Base-by-base conservation (phyloP, 2,329 filamentous ascomycete genomes). In the Malbranchea zuffiana region DNA sequence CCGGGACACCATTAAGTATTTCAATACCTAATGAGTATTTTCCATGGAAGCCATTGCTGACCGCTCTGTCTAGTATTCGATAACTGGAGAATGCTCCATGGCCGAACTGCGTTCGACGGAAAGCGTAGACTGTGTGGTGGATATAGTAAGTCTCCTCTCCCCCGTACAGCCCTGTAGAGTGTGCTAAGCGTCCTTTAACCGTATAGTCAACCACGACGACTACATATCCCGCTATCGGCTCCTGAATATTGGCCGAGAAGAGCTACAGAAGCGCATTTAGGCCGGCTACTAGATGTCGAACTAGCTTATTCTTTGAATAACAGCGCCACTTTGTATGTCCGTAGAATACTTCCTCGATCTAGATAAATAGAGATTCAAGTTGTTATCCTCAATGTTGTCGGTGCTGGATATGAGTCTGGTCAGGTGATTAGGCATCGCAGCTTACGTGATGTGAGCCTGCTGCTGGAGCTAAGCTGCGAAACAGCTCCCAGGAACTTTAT, bases 81-180 rank as follows among this genome's bases (percentile, higher is more conserved):
- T 55, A 96, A 98, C 53, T 95, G 88, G 86, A 74, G 90, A 41
- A 81, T 95, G 21, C 63, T 96, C 48, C 90, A 98, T 59, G 90
- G 88, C 1, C 70, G 90, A 49, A 78, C 78, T 35, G 74, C 74
- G 0, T 98, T 96, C 52, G 80, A 78, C 4, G 90, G 90, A 1
- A 76, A 81, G 53, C 70, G 90, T 47, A 77, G 87, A 47, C 82
- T 98, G 53, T 95, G 87, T 57, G 90, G 90, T 42, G 88, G 75
- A 6, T 96, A 96, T 52, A 80, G 84, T 86, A 65, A 69, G 80
- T 74, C 11, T 25, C 16, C 33, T 19, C 6, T 35, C 18, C 12
- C 8, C 11, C 13, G 29, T 16, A 12, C 39, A 11, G 15, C n/a
- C n/a, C n/a, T n/a, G n/a, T n/a, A n/a, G n/a, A n/a, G n/a, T n/a